phyloP scores from a whole-genome alignment of 164 flowering plant species.

The Stephania japonica region DNA sequence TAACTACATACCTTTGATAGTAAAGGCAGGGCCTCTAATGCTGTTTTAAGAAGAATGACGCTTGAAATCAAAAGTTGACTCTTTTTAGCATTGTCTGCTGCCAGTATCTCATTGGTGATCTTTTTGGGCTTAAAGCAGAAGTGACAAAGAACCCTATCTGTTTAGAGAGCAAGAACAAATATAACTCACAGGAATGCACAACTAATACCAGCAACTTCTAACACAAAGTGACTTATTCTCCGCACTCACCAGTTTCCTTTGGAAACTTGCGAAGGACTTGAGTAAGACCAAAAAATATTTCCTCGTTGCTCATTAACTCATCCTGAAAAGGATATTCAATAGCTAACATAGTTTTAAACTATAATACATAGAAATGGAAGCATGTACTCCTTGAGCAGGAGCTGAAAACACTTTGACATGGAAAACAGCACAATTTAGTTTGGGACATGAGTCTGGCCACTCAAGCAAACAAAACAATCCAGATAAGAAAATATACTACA shows the following conservation, averaged over 20 bases:
- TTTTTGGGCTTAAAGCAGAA: constrained; percentile 96
- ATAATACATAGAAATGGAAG: not conserved
- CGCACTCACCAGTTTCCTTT: constrained; percentile 78
- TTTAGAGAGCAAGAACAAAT: constrained; percentile 4
- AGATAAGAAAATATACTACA: no score
- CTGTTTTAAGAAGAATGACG: constrained; percentile 94
- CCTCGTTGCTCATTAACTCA: constrained; percentile 97
- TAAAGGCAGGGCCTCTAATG: constrained; percentile 85
- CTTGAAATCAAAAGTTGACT: constrained; percentile 84
- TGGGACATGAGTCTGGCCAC: no score
- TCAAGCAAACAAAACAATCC: no score
- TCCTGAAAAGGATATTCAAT: constrained; percentile 42
- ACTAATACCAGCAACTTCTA: not conserved
- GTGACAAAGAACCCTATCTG: constrained; percentile 97
- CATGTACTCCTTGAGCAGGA: not conserved
- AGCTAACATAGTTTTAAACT: not conserved
- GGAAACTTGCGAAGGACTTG: constrained; percentile 96
- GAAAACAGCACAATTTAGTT: not conserved
- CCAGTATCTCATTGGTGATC: constrained; percentile 63
- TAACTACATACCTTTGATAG: constrained; percentile 58
- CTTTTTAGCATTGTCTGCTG: constrained; percentile 51
- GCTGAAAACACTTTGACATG: not conserved
- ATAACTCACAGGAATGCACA: not conserved
- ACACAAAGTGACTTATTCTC: not conserved
- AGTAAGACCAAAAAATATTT: constrained; percentile 86